These are phyloP conservation scores for Grammothele lineata DNA, from an alignment of 768 basidiomycete genomes.

Conservation along the genomic window DNA sequence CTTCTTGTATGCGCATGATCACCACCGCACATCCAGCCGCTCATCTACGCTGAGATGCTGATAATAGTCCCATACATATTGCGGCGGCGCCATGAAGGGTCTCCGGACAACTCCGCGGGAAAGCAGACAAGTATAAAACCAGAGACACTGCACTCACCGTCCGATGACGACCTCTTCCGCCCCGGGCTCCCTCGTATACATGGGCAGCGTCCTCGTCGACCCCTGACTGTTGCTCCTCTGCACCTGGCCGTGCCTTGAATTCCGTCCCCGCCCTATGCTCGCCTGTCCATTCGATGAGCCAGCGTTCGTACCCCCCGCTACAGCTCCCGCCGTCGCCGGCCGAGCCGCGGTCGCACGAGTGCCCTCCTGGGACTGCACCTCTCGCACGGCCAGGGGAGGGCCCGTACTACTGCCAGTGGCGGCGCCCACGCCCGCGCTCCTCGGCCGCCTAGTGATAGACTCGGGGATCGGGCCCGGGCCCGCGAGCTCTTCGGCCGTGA, in stretches of 20 bases:
- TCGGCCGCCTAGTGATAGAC: not conserved
- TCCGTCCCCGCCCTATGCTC: not conserved
- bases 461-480: not conserved
- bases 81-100: too few species aligned
- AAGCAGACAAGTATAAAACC: too few species aligned
- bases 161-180: slow-evolving; percentile 75
- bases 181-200: slow-evolving; percentile 81
- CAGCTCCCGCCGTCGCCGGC: not conserved
- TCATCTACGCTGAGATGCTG: too few species aligned
- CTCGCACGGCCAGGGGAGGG: too few species aligned
- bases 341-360: too few species aligned
- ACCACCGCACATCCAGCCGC: too few species aligned
- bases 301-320: not conserved
- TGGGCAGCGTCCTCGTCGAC: slow-evolving; percentile 70
- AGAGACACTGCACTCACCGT: slow-evolving; percentile 38
- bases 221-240: slow-evolving; percentile 49
- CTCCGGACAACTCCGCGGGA: too few species aligned
- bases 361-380: too few species aligned
- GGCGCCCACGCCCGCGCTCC: not conserved
- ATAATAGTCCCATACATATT: too few species aligned
- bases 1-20: too few species aligned
- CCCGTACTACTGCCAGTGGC: not conserved
- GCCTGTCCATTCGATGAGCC: not conserved
- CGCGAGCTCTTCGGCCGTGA: slow-evolving; percentile 1
- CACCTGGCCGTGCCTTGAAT: slow-evolving; percentile 1